Percentiles rank a stretch among this genome's conserved stretches.
These are phyloP conservation scores for Cyberlindnera mrakii DNA, from an alignment of 805 yeast genomes.

Conservation along the genomic window DNA sequence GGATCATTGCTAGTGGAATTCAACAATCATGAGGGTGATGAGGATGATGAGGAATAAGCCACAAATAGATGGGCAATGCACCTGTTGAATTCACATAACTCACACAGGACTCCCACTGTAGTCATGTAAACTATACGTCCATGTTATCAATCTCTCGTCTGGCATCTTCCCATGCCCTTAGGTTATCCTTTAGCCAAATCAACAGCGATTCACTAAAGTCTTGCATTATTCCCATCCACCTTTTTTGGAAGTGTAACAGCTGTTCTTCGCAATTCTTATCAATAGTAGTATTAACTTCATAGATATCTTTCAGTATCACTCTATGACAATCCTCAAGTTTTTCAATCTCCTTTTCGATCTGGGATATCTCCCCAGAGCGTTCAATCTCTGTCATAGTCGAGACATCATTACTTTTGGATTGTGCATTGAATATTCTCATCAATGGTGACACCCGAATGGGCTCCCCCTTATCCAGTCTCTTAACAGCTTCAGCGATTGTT, in stretches of 20 bases:
- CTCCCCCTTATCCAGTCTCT: conserved; percentile 24
- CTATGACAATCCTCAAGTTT: conserved; percentile 35
- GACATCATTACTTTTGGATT: conserved; percentile 12
- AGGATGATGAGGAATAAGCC: background rate
- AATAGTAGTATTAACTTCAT: conserved; percentile 29
- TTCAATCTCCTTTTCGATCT: conserved; percentile 29
- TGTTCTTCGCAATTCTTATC: conserved; percentile 25
- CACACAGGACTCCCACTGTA: too few relatives aligned
- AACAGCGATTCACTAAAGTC: conserved; percentile 28
- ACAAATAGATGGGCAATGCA: too few relatives aligned
- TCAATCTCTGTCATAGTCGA: conserved; percentile 28
- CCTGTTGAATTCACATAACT: too few relatives aligned
- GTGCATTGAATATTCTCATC: conserved; percentile 20
- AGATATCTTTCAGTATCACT: conserved; percentile 30
- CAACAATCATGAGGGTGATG: conserved; percentile 23
- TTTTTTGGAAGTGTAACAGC: conserved; percentile 22
- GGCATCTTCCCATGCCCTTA: conserved; percentile 35
- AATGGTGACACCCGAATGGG: conserved; percentile 19
- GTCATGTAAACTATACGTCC: background rate
- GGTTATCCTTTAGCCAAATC: conserved; percentile 32
- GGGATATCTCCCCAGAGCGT: conserved; percentile 31
- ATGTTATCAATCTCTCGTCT: conserved; percentile 19
- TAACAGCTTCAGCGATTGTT: conserved; percentile 27
- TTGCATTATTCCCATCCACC: conserved; percentile 25
- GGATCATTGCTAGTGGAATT: conserved; percentile 56